A percentile compares a stretch with the other conserved stretches of the same genome.
phyloP scores from a whole-genome alignment of 179 eudicot species.

The Beta corolliflora region DNA sequence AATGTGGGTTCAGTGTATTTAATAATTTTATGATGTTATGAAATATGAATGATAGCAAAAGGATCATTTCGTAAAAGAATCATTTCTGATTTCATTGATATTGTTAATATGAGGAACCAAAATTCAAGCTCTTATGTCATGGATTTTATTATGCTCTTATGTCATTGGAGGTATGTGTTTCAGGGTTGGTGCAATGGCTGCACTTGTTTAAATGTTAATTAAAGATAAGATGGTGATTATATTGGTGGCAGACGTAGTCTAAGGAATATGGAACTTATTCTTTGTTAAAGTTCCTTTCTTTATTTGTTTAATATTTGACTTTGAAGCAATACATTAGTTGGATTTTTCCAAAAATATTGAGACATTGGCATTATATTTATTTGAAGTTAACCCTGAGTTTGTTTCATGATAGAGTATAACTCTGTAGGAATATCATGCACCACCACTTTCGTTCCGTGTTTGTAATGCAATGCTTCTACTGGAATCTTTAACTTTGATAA shows the following conservation, averaged over 20 bases:
- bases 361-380: slow-evolving; percentile 14
- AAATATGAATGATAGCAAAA: not conserved
- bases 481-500: not conserved
- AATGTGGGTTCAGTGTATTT: slow-evolving; percentile 5
- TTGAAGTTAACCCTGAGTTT: not conserved
- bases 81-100: slow-evolving; percentile 14
- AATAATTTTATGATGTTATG: too few relatives aligned
- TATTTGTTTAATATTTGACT: slow-evolving; percentile 4
- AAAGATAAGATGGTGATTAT: not conserved
- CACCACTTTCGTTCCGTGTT: slow-evolving; percentile 1
- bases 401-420: not conserved
- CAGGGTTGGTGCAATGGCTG: not conserved
- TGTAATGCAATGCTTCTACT: not conserved
- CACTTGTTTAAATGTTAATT: not conserved
- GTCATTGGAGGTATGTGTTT: too few relatives aligned
- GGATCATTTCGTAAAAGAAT: not conserved
- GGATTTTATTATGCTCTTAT: too few relatives aligned
- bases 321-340: slow-evolving; percentile 3
- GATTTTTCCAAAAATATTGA: not conserved
- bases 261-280: slow-evolving; percentile 2
- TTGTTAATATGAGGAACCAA: not conserved
- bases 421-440: not conserved
- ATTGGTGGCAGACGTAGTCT: slow-evolving; percentile 12
- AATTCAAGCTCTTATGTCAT: not conserved
- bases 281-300: not conserved